phyloP scores from a whole-genome alignment of 352 stramenopile species.

The Pythium diclinum region DNA sequence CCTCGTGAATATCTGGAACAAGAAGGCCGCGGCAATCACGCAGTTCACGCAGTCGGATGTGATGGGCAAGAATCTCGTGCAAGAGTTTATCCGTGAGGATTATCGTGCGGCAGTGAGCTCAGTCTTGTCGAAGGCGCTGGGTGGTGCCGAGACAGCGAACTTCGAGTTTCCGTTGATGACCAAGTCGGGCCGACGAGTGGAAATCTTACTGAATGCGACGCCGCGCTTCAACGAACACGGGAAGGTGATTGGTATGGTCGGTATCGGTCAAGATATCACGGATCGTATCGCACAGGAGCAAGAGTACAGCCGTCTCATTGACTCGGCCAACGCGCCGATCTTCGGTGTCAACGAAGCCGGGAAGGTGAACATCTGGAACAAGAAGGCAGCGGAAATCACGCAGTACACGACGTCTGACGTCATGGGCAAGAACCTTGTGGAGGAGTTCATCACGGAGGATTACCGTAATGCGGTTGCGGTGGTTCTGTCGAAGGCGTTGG shows the following conservation, averaged over 20 bases:
- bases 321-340: constrained; percentile 59
- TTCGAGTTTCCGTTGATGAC: constrained; percentile 49
- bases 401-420: constrained; percentile 62
- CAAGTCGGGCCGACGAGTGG: constrained; percentile 33
- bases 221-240: constrained; percentile 39
- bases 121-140: constrained; percentile 27
- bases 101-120: constrained; percentile 24
- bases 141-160: constrained; percentile 31
- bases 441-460: constrained; percentile 58
- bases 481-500: constrained; percentile 51
- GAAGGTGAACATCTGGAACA: constrained; percentile 69
- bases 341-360: constrained; percentile 79
- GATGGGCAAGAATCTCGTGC: constrained; percentile 68
- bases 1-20: constrained; percentile 82
- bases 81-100: constrained; percentile 56
- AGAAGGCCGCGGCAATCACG: constrained; percentile 82
- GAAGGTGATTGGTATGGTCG: constrained; percentile 50
- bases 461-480: constrained; percentile 56
- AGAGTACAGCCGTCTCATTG: constrained; percentile 53
- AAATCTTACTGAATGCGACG: constrained; percentile 48
- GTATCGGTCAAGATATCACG: constrained; percentile 57
- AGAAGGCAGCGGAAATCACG: constrained; percentile 68
- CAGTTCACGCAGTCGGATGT: constrained; percentile 85
- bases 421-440: constrained; percentile 45
- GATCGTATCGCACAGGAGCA: constrained; percentile 36